Percentiles rank a stretch among this genome's conserved stretches.
phyloP scores from a whole-genome alignment of 2,329 filamentous ascomycete genomes.

The Beauveria pseudobassiana region DNA sequence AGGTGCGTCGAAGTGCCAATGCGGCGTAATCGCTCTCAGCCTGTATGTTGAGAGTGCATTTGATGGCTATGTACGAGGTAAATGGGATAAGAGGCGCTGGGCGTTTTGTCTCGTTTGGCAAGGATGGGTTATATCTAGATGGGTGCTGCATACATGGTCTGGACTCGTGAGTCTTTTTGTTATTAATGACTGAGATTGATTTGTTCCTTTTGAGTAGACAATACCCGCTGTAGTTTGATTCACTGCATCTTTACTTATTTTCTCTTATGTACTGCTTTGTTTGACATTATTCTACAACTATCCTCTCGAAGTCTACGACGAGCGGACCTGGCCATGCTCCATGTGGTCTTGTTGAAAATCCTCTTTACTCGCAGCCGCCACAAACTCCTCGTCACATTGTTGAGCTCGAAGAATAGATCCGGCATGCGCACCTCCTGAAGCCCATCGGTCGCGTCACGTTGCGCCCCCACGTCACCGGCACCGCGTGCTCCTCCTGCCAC shows the following conservation, averaged over 20 bases:
- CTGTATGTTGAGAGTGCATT: background rate
- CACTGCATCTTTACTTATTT: background rate
- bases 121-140: background rate
- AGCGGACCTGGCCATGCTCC: background rate
- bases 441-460: conserved; percentile 4
- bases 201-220: background rate
- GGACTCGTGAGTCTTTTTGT: background rate
- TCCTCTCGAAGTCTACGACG: too few species aligned
- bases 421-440: conserved; percentile 5
- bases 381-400: conserved; percentile 1
- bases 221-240: conserved; percentile 6
- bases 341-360: background rate
- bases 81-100: background rate
- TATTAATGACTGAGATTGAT: background rate
- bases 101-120: background rate
- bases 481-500: conserved; percentile 15
- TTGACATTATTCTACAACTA: too few species aligned
- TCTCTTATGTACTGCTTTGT: background rate
- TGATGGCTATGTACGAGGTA: background rate
- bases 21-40: background rate
- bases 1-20: conserved; percentile 34
- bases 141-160: background rate
- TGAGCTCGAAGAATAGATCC: background rate
- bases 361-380: background rate
- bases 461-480: background rate